Base-by-base conservation (phyloP, 177 flowering plant species). In the Telopea speciosissima region DNA sequence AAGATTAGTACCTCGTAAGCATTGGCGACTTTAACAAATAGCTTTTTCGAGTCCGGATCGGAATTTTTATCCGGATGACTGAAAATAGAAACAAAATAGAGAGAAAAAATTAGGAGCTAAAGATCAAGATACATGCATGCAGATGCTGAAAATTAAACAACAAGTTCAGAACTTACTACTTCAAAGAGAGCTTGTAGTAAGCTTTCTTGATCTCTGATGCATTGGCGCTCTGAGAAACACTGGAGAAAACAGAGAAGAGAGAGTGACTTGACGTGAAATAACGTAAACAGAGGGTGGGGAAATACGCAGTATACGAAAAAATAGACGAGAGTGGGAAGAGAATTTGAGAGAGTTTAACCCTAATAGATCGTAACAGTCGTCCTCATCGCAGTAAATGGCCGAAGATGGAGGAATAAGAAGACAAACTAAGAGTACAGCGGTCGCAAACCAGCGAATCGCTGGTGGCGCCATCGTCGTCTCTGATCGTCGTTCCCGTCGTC, bases 11-110 rank as follows among this genome's bases (percentile, higher is more conserved):
- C 99, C 95, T 95, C 97, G 72, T 91, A 95, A 69, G 99, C 99
- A 90, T 88, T 92, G 3, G 99, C 97, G 44, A 92, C 70, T 78
- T 95, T 95, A 13, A 87, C 89, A 74, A 95, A 92, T 67, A 85
- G 63, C 88, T 91, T 89, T 62, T 66, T 84, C 17, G 97, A 90
- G 66, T 95, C 99, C 24, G 97, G 99, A 87, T 95, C 97, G 1
- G 97, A 93, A 70, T 89, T 95, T 68, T 95, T 95, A 79, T 95
- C 97, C 12, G 97, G 99, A 74, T 91, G 99, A 73, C 97, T 95
- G 74, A 59, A 67, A 56, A 70, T 24, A 42, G 22, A 66, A 71
- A 9, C 66, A 16, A 69, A 66, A 56, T 24, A 3, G 16, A 24
- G 9, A 65, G 44, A 16, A 42, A 71, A 11, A 45, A 9, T 28